phyloP scores from a whole-genome alignment of 805 yeast species.

The Hemisphaericaspora nanyangensis region DNA sequence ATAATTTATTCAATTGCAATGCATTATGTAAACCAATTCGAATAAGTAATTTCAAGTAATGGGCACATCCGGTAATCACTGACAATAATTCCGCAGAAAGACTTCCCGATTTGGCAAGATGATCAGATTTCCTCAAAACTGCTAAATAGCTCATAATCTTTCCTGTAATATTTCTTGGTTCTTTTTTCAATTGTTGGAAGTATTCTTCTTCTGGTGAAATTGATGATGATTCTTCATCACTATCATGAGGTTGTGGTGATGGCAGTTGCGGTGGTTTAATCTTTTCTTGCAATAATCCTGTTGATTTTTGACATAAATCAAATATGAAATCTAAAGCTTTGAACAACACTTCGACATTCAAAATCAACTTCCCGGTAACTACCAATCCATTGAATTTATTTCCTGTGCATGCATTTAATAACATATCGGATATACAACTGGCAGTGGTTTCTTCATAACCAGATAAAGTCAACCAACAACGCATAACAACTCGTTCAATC shows the following conservation, averaged over 20 bases:
- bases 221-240: conserved; percentile 9
- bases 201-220: conserved; percentile 10
- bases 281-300: conserved; percentile 1
- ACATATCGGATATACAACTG: conserved; percentile 84
- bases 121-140: conserved; percentile 60
- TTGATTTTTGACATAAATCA: conserved; percentile 14
- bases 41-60: conserved; percentile 80
- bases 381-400: conserved; percentile 63
- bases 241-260: neutral
- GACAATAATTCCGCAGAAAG: conserved; percentile 68
- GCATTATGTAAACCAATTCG: conserved; percentile 78
- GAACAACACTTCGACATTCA: conserved; percentile 74
- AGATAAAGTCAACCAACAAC: conserved; percentile 83
- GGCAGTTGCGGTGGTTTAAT: neutral
- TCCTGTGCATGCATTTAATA: conserved; percentile 74
- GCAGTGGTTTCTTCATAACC: conserved; percentile 91
- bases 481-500: conserved; percentile 54
- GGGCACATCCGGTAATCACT: conserved; percentile 87
- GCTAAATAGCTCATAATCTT: conserved; percentile 88
- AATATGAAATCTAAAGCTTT: conserved; percentile 60
- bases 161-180: conserved; percentile 85
- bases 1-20: conserved; percentile 56
- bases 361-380: conserved; percentile 67
- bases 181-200: conserved; percentile 43
- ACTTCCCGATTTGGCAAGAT: conserved; percentile 34